Base-by-base conservation (phyloP, 495 filamentous ascomycete genomes). In the Cairneyella variabilis region DNA sequence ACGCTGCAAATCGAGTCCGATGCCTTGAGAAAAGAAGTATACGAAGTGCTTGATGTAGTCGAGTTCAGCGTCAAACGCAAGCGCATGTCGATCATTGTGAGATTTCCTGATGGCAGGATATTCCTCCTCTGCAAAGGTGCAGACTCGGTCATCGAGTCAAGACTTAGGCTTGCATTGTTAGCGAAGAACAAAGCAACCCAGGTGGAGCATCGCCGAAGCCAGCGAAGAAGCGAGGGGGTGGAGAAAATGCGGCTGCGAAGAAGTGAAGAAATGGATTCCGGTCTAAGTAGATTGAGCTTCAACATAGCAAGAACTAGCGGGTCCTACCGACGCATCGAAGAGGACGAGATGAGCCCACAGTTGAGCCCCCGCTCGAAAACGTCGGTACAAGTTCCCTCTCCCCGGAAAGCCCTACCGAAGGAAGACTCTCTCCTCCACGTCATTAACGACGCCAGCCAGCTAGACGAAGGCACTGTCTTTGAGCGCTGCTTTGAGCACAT, bases 21-120 rank as follows among this genome's bases (percentile, higher is more conserved):
- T 5, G 45, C 60, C 6, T 34, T 23, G 7, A 48, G 62, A 6
- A 57, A 50, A 0, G 90, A 91, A 59, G 70, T 69, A 3, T 96
- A 93, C 64, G 77, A 92, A 51, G 74, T 96, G 16, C 69, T 97
- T 48, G 87, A 96, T 62, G 79, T 95, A n/a, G 88, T 97, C 58
- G 91, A 96, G 63, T 97, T 97, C 60, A 92, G 88, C 51, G 92
- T 88, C 64, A 82, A 82, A 54, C 80, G 91, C 34, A 97, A 96
- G 69, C 76, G 91, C 58, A 96, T 96, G 91, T 92, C 91, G 0
- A 83, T 95, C 51, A 70, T 96, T 34, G 83, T 96, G 2, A 83
- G 86, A 26, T 89, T 91, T 75, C 90, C 91, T 1, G 88, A 95
- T 59, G 76, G 82, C 14, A 80, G 83, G 18, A 86, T 95, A 43